Base-by-base conservation (phyloP, 2,329 filamentous ascomycete species). In the Anisogramma anomala region DNA sequence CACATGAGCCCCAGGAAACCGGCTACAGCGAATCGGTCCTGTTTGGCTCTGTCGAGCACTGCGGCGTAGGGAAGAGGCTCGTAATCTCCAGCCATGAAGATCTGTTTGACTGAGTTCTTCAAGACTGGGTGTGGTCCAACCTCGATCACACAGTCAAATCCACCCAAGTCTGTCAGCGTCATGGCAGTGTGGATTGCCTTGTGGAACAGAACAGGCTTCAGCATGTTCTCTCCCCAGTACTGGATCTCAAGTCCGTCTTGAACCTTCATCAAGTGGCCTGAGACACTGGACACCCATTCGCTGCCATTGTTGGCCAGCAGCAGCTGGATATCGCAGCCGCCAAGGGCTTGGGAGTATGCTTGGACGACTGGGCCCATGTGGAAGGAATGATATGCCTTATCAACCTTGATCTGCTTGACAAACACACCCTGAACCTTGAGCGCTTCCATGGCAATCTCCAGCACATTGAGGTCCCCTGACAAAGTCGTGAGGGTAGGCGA, bases 311-410 rank as follows among this genome's bases (percentile, higher is more conserved):
- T 47, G 6, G 44, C 42, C 3, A 36, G 11, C 2, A 39, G 18
- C 1, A 57, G 54, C 0, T 43, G 27, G 14, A 33, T 15, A 8
- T 26, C 10, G 22, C 55, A 59, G 13, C 39, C 41, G 2, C 39
- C 25, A 30, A 68, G 45, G 1, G 49, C 50, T 19, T 57, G 41
- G 3, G 56, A 44, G 40, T 68, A 68, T 36, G 55, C 44, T 1
- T 27, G 46, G 0, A 60, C 58, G 1, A 63, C 52, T 17, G 19
- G 42, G 1, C 50, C 36, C 68, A 72, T 72, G 47, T 71, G 68
- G 1, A 57, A 58, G 0, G 68, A 71, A 51, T 72, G 68, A 37
- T 71, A 72, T 0, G 67, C 68, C 0, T 58, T 66, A 33, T 69
- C 64, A 0, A 71, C 60, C 1, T 50, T 48, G 6, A 72, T 52